Percentiles rank a stretch among this genome's conserved stretches.
These are phyloP conservation scores for Pichia sp. DNA, from an alignment of 1,139 yeast species.

Conservation along the genomic window DNA sequence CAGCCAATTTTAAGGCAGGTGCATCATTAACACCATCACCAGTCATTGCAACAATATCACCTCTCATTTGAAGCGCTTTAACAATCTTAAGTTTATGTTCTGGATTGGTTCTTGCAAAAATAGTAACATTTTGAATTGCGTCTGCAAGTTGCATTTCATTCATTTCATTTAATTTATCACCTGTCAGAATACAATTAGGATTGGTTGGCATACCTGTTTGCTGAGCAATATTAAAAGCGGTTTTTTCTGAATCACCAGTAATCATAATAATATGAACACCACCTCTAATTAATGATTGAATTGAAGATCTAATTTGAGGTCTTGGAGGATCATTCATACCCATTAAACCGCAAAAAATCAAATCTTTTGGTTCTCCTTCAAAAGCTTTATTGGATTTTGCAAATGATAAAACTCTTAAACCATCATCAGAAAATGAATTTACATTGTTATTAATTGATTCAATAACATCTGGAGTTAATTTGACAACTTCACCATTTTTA, in stretches of 20 bases:
- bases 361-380: constrained; percentile 44
- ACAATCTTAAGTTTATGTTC: constrained; percentile 92
- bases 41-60: constrained; percentile 97
- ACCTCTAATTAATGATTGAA: constrained; percentile 71
- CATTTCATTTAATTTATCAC: constrained; percentile 71
- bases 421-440: constrained; percentile 65
- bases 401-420: constrained; percentile 79
- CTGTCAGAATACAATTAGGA: constrained; percentile 65
- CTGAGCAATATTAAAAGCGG: constrained; percentile 85
- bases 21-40: constrained; percentile 99
- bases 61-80: constrained; percentile 82
- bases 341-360: constrained; percentile 74
- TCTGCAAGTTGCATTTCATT: constrained; percentile 62
- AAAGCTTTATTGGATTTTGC: constrained; percentile 47
- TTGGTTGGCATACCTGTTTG: constrained; percentile 87
- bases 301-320: constrained; percentile 67
- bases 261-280: constrained; percentile 97
- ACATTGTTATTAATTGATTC: constrained; percentile 49
- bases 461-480: constrained; percentile 46
- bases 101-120: constrained; percentile 95
- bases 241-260: constrained; percentile 91
- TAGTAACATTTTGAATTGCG: constrained; percentile 74
- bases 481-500: constrained; percentile 47
- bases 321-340: constrained; percentile 99
- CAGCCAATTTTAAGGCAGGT: constrained; percentile 95